Evolutionary conservation across 2,329 filamentous ascomycete genomes (phyloP), one percentile per base, ranked within the genome.

Genomic region (Aplosporella prunicola): DNA sequence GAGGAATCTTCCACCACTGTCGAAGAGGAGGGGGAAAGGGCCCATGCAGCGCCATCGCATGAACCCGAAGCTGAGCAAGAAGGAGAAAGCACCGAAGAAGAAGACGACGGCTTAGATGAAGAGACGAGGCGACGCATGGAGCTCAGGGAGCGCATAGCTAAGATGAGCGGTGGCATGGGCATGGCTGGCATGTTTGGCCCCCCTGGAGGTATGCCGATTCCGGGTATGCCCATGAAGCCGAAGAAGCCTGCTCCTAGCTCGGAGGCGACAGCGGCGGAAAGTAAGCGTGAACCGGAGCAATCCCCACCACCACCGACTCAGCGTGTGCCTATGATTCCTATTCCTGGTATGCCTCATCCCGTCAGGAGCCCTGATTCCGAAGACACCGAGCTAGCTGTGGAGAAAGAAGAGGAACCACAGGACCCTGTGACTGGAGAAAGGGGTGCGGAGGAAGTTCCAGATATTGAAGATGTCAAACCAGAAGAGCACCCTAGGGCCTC

Each of bases 151-250:
- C 78, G 91, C 50, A 98, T 98, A 86, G 91, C 91, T 30, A 95
- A 94, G 64, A 91, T 98, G 82, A 93, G 89, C 48, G 89, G 89
- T 39, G 89, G 89, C 15, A 94, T 94, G 85, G 86, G 86, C 31
- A 93, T 96, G 81, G 78, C 86, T 56, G 85, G 86, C 50, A 91
- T 96, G 78, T 93, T 93, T 58, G 85, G 84, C 13, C 73, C 74
- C 14, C 76, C 79, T 23, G 74, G 72, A 24, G 77, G 76, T 42
- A 74, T 86, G 56, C 73, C 78, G 11, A 72, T 81, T 63, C 66
- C 71, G 42, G 63, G 61, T 4, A 49, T 56, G 43, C 35, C 35
- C 26, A 30, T 31, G 14, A 55, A 59, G 29, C 56, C 64, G 33
- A 67, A 67, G 46, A 65, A 69, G 24, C 71, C 68, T 49, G 47